Evolutionary conservation across 2,329 filamentous ascomycete species (phyloP).

Genomic region (Anthostomella pinea): DNA sequence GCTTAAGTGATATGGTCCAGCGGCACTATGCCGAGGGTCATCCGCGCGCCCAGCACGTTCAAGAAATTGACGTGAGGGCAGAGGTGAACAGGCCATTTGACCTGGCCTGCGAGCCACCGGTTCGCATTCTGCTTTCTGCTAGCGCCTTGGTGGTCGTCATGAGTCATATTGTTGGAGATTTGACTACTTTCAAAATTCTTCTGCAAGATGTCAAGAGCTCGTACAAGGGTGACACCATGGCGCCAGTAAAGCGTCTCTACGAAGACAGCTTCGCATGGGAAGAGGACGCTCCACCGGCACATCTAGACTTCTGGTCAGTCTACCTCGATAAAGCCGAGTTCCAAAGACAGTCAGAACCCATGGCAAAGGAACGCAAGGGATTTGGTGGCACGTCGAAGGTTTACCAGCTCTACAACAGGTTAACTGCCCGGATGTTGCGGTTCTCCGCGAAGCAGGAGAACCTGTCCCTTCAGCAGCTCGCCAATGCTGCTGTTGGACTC

Average conservation of each 20-base stretch:
- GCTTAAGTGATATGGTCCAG: too few species aligned
- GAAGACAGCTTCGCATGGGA: too few species aligned
- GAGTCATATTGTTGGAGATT: constrained; percentile 7
- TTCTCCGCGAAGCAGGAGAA: too few species aligned
- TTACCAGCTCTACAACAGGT: not conserved
- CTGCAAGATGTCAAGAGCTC: not conserved
- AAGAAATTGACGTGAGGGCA: not conserved
- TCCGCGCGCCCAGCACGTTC: not conserved
- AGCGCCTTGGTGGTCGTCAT: not conserved
- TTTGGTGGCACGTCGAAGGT: not conserved
- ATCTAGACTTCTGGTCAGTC: too few species aligned
- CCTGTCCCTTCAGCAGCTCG: constrained; percentile 2
- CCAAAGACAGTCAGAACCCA: too few species aligned
- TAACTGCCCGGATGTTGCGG: too few species aligned
- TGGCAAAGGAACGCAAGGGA: not conserved
- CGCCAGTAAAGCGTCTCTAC: not conserved
- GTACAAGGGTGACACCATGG: too few species aligned
- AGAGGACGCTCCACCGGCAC: too few species aligned
- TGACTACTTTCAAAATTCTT: constrained; percentile 2
- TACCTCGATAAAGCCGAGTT: too few species aligned
- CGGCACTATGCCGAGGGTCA: not conserved
- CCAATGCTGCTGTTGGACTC: not conserved
- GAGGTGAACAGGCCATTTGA: constrained; percentile 2
- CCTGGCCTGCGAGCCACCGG: not conserved
- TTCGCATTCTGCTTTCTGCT: constrained; percentile 2